These are phyloP conservation scores for Rhizopogon vesiculosus DNA, from an alignment of 768 basidiomycete genomes.

Conservation along the genomic window DNA sequence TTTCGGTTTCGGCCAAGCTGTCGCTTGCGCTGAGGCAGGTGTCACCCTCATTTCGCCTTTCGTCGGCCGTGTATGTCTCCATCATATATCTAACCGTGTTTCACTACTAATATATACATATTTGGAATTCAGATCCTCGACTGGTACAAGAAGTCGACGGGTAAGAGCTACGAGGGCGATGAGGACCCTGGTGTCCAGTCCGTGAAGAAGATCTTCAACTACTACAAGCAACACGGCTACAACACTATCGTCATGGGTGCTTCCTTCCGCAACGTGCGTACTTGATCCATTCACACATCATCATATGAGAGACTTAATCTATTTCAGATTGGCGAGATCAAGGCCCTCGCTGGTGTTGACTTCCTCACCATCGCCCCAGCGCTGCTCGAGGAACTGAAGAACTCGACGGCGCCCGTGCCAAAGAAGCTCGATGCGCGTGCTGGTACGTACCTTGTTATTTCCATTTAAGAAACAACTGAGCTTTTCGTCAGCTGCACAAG, in stretches of 20 bases:
- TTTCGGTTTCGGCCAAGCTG: constrained; percentile 98
- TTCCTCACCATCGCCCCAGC: constrained; percentile 93
- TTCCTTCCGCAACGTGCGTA: constrained; percentile 93
- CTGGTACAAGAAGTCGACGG: constrained; percentile 95
- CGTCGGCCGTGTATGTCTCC: constrained; percentile 82
- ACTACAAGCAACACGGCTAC: constrained; percentile 98
- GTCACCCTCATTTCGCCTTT: constrained; percentile 99
- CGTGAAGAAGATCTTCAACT: constrained; percentile 97
- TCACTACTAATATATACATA: constrained; percentile 9
- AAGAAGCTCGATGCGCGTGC: constrained; percentile 72
- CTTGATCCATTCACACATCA: constrained; percentile 1
- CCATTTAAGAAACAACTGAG: neutral
- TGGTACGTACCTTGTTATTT: constrained; percentile 23
- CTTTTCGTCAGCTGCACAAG: constrained; percentile 39
- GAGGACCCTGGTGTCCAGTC: constrained; percentile 95
- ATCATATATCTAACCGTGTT: constrained; percentile 7
- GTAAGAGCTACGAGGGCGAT: constrained; percentile 85
- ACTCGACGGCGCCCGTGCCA: constrained; percentile 70
- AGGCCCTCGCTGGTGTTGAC: constrained; percentile 92
- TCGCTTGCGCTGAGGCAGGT: constrained; percentile 97
- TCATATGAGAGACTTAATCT: constrained; percentile 1
- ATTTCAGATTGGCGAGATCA: constrained; percentile 81
- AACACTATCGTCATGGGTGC: constrained; percentile 99
- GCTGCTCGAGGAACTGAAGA: constrained; percentile 91
- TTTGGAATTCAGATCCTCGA: constrained; percentile 74